phyloP scores from a whole-genome alignment of 805 yeast species.

The Ascoidea rubescens region DNA sequence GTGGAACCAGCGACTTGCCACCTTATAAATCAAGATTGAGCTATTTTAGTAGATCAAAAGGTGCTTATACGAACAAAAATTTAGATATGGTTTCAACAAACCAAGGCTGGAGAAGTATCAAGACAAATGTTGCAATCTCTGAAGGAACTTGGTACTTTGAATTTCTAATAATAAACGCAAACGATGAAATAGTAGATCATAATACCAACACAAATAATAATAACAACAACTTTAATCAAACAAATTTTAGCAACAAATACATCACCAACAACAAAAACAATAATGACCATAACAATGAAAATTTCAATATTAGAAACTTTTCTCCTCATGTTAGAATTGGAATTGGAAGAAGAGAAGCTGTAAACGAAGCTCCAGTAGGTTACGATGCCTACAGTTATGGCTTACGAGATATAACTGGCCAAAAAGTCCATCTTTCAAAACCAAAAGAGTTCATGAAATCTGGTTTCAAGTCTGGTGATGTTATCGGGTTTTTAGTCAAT shows the following conservation, averaged over 20 bases:
- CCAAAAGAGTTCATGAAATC: slow-evolving; percentile 40
- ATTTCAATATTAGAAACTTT: slow-evolving; percentile 10
- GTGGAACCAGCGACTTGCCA: slow-evolving; percentile 59
- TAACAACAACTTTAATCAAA: not conserved
- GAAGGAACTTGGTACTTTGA: slow-evolving; percentile 80
- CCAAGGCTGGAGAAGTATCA: slow-evolving; percentile 68
- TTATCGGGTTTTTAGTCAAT: slow-evolving; percentile 61
- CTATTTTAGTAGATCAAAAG: slow-evolving; percentile 57
- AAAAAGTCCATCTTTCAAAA: slow-evolving; percentile 61
- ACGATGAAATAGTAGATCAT: slow-evolving; percentile 9
- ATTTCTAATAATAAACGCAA: slow-evolving; percentile 38
- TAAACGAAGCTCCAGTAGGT: slow-evolving; percentile 91
- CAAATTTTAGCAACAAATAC: too few species aligned
- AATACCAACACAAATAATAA: slow-evolving; percentile 3
- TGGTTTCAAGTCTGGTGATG: slow-evolving; percentile 64
- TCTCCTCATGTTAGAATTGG: slow-evolving; percentile 68
- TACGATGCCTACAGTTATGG: slow-evolving; percentile 93
- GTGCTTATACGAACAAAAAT: slow-evolving; percentile 28
- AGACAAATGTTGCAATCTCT: slow-evolving; percentile 61
- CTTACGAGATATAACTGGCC: slow-evolving; percentile 64
- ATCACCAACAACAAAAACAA: slow-evolving; percentile 11
- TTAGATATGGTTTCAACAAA: slow-evolving; percentile 36
- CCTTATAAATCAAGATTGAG: slow-evolving; percentile 47
- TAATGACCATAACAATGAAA: slow-evolving; percentile 5
- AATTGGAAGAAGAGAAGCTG: slow-evolving; percentile 70